Evolutionary conservation across 352 stramenopile species (phyloP).

Genomic region (Pythium periplocum): DNA sequence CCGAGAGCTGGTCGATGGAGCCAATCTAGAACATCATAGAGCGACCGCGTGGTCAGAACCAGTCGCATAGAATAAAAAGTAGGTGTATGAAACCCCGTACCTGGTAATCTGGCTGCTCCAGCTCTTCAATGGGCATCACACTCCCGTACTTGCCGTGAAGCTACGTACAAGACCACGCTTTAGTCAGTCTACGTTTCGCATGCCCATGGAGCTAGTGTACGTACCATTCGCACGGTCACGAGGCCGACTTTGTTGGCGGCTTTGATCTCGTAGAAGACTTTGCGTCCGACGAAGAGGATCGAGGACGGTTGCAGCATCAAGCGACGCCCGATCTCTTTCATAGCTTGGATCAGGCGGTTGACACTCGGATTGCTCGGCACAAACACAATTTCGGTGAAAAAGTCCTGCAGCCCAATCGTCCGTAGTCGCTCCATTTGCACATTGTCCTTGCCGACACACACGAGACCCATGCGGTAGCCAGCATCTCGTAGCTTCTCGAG

Average conservation of each 20-base stretch:
- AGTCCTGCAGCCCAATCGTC: slow-evolving; percentile 51
- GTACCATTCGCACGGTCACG: slow-evolving; percentile 72
- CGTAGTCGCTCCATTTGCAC: slow-evolving; percentile 71
- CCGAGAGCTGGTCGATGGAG: slow-evolving; percentile 67
- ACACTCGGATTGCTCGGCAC: slow-evolving; percentile 64
- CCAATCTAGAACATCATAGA: slow-evolving; percentile 40
- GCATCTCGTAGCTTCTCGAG: slow-evolving; percentile 45
- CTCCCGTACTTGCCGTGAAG: slow-evolving; percentile 80
- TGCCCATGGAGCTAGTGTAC: background rate
- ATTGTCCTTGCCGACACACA: slow-evolving; percentile 71
- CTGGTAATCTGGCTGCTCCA: slow-evolving; percentile 79
- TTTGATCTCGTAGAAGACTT: slow-evolving; percentile 87
- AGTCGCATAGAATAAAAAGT: no score
- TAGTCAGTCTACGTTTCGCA: no score
- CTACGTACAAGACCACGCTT: slow-evolving; percentile 17
- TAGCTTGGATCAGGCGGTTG: slow-evolving; percentile 52
- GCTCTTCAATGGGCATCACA: slow-evolving; percentile 81
- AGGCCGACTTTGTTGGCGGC: slow-evolving; percentile 74
- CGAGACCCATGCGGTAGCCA: slow-evolving; percentile 57
- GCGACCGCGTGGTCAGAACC: background rate
- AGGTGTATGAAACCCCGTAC: slow-evolving; percentile 15
- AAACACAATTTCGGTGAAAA: slow-evolving; percentile 63
- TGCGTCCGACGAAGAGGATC: slow-evolving; percentile 79
- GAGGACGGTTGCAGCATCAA: slow-evolving; percentile 65
- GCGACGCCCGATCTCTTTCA: slow-evolving; percentile 62